A percentile compares a stretch with the other conserved stretches of the same genome.
phyloP scores from a whole-genome alignment of 2,329 filamentous ascomycete species.

The Colletotrichum limetticola region DNA sequence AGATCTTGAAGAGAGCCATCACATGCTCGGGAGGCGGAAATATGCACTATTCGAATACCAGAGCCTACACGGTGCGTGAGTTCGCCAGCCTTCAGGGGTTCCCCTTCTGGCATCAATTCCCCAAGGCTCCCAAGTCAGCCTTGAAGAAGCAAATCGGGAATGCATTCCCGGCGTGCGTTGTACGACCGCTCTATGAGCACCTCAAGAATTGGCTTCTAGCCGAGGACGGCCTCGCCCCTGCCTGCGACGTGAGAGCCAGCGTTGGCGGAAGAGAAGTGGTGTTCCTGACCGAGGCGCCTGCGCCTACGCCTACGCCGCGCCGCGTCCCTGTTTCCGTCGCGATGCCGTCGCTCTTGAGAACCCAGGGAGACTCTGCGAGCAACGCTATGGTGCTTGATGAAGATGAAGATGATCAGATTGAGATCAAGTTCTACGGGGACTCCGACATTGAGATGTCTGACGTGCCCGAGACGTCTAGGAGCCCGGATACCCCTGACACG shows the following conservation, averaged over 20 bases:
- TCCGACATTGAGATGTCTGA: slow-evolving; percentile 20
- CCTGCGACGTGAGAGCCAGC: background rate
- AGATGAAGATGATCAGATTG: slow-evolving; percentile 5
- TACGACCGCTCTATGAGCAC: slow-evolving; percentile 60
- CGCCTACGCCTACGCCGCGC: background rate
- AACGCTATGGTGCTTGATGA: slow-evolving; percentile 3
- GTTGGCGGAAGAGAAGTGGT: slow-evolving; percentile 18
- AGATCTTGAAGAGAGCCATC: slow-evolving; percentile 66
- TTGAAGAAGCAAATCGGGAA: slow-evolving; percentile 79
- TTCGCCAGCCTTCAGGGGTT: slow-evolving; percentile 78
- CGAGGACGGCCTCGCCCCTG: slow-evolving; percentile 48
- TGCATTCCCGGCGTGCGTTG: slow-evolving; percentile 75
- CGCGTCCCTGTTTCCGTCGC: background rate
- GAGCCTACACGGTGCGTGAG: slow-evolving; percentile 75
- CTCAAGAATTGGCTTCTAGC: slow-evolving; percentile 57
- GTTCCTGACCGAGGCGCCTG: slow-evolving; percentile 14
- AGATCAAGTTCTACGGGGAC: slow-evolving; percentile 23
- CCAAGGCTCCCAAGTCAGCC: slow-evolving; percentile 40
- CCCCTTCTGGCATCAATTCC: slow-evolving; percentile 69
- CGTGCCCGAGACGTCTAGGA: background rate
- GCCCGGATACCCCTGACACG: background rate
- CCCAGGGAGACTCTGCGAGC: background rate
- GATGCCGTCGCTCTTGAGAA: background rate
- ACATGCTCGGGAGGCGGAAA: slow-evolving; percentile 72
- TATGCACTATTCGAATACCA: slow-evolving; percentile 71